phyloP scores from a whole-genome alignment of 805 yeast species.

The Candida pseudofarinosa region DNA sequence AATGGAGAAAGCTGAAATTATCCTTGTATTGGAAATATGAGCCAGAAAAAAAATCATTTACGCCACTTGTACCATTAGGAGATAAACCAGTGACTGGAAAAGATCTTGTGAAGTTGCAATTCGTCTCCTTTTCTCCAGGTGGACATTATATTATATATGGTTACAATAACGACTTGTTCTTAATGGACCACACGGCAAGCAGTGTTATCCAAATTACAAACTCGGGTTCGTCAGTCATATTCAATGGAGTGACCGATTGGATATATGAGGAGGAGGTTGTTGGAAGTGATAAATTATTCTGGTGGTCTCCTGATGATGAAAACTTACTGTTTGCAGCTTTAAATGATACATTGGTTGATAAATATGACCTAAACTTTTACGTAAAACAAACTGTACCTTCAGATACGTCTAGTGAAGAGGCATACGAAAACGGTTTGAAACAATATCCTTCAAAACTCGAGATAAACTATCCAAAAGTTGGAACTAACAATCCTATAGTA shows the following conservation, averaged over 20 bases:
- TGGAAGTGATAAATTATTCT: slow-evolving; percentile 52
- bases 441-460: slow-evolving; percentile 46
- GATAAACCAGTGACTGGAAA: slow-evolving; percentile 7
- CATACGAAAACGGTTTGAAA: slow-evolving; percentile 11
- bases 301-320: slow-evolving; percentile 71
- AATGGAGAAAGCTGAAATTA: slow-evolving; percentile 41
- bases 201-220: slow-evolving; percentile 34
- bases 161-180: slow-evolving; percentile 49
- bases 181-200: slow-evolving; percentile 32
- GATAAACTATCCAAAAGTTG: slow-evolving; percentile 73
- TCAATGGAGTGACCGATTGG: slow-evolving; percentile 79
- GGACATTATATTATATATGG: slow-evolving; percentile 57
- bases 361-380: slow-evolving; percentile 49
- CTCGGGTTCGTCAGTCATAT: slow-evolving; percentile 50
- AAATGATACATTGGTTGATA: slow-evolving; percentile 57
- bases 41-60: slow-evolving; percentile 21
- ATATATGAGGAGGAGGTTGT: slow-evolving; percentile 79
- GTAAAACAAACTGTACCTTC: slow-evolving; percentile 26
- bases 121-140: slow-evolving; percentile 60
- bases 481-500: slow-evolving; percentile 55
- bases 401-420: slow-evolving; percentile 8
- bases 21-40: slow-evolving; percentile 36
- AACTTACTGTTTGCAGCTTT: slow-evolving; percentile 50
- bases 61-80: slow-evolving; percentile 30
- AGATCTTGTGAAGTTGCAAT: slow-evolving; percentile 33